phyloP scores from a whole-genome alignment of 495 filamentous ascomycete genomes.

The Lophiostoma macrostomum region DNA sequence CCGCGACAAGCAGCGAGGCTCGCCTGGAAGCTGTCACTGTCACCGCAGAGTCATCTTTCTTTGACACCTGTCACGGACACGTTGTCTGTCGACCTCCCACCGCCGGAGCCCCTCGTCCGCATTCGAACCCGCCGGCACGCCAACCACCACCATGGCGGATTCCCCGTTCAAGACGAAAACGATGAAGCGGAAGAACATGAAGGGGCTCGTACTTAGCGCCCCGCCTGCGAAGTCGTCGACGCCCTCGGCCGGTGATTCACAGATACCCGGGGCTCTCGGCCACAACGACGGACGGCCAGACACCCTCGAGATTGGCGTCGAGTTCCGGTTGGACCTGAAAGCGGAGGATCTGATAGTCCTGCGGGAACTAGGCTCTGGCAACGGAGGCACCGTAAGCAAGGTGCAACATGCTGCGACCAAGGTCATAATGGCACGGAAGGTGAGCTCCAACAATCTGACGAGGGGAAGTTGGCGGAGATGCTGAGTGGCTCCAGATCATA shows the following conservation, averaged over 20 bases:
- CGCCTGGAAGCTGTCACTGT: neutral
- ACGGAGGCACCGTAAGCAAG: conserved; percentile 97
- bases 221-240: conserved; percentile 58
- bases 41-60: neutral
- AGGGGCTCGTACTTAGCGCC: conserved; percentile 80
- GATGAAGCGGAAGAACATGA: conserved; percentile 96
- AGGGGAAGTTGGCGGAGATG: neutral
- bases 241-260: conserved; percentile 58
- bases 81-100: neutral
- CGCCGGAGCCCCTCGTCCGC: conserved; percentile 7
- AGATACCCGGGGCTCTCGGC: conserved; percentile 58
- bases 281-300: conserved; percentile 63
- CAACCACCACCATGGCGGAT: conserved; percentile 62
- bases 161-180: conserved; percentile 76
- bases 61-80: neutral
- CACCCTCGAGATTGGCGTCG: conserved; percentile 93
- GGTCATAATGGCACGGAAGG: conserved; percentile 97
- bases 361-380: conserved; percentile 92
- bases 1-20: conserved; percentile 20
- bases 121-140: neutral
- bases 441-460: conserved; percentile 37
- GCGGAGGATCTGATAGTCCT: conserved; percentile 89
- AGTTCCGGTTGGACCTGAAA: conserved; percentile 88
- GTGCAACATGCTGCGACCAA: conserved; percentile 92
- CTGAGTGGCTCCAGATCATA: conserved; percentile 64